A percentile compares a stretch with the other conserved stretches of the same genome.
phyloP scores from a whole-genome alignment of 192 early-diverging fungal genomes.

The Backusella morwellensis region DNA sequence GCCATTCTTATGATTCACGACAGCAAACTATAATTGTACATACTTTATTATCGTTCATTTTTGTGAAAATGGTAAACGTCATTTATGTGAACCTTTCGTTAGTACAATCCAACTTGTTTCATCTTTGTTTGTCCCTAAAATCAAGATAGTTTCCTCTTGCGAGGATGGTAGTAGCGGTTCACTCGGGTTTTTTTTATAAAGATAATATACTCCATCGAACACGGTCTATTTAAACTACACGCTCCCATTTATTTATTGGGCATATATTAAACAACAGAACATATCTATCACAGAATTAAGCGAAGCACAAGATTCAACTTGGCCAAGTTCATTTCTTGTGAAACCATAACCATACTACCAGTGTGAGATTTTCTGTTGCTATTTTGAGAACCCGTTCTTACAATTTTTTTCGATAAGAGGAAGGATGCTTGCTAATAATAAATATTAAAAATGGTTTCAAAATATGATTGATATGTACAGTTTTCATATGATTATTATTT shows the following conservation, averaged over 20 bases:
- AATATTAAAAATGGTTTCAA: neutral
- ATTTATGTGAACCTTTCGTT: neutral
- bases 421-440: neutral
- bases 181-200: neutral
- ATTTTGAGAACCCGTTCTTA: neutral
- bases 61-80: neutral
- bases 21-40: neutral
- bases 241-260: neutral
- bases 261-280: neutral
- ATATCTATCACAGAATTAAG: neutral
- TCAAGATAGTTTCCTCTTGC: neutral
- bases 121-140: neutral
- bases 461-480: neutral
- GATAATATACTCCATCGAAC: too few relatives aligned
- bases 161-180: neutral
- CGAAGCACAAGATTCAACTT: neutral
- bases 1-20: neutral
- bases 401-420: neutral
- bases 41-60: neutral
- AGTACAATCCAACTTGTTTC: neutral
- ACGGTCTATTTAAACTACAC: too few relatives aligned
- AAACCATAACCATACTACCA: neutral
- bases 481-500: neutral
- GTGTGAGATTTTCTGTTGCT: neutral
- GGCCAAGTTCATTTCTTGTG: neutral